Conservation (phyloP, 1,139 yeast genomes). For the Pichia sp. region DNA sequence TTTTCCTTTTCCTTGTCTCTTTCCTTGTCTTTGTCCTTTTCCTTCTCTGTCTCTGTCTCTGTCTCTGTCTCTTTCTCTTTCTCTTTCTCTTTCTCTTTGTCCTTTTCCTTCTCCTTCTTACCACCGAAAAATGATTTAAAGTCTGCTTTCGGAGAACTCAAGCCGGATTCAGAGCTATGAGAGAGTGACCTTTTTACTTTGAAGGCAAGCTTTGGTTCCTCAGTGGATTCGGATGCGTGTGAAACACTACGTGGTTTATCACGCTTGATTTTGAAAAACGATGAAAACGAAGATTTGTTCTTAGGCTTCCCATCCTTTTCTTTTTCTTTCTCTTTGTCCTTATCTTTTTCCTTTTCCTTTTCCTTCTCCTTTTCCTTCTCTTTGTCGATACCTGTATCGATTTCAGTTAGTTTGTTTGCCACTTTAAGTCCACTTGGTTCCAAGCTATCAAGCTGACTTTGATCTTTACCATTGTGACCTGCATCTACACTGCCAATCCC, state of each 20-base stretch:
- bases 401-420: neutral
- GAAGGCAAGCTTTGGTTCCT: conserved; percentile 12
- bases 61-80: conserved; percentile 8
- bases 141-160: conserved; percentile 15
- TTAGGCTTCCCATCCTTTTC: conserved; percentile 11
- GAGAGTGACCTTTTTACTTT: conserved; percentile 13
- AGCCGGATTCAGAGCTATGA: conserved; percentile 12
- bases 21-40: conserved; percentile 9
- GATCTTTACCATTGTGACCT: neutral
- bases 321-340: conserved; percentile 5
- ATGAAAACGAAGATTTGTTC: conserved; percentile 17
- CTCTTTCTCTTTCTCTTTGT: conserved; percentile 6
- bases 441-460: neutral
- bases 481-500: neutral
- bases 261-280: conserved; percentile 19
- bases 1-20: conserved; percentile 1
- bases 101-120: conserved; percentile 14
- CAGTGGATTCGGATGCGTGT: neutral
- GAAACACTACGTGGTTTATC: conserved; percentile 16
- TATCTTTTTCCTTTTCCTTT: neutral
- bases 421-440: neutral
- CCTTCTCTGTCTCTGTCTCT: conserved; percentile 12
- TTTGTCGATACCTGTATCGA: neutral
- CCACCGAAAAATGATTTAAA: conserved; percentile 19
- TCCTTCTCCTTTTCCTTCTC: neutral